A percentile compares a stretch with the other conserved stretches of the same genome.
phyloP scores from a whole-genome alignment of 139 green algal genomes.

The Nannochloris sp. region DNA sequence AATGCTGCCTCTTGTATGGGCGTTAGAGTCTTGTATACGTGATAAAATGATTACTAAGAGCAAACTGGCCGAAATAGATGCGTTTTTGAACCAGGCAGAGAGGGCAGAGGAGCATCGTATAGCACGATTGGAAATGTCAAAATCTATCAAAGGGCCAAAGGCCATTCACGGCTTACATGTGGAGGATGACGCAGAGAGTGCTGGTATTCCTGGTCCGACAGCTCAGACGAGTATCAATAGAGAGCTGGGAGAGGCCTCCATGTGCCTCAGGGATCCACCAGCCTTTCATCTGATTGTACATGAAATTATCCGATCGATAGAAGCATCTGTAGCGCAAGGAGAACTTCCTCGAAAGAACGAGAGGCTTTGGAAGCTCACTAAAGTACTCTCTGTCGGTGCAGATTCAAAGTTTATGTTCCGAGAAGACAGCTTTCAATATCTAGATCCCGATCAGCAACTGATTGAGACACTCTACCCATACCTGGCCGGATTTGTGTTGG shows the following conservation, averaged over 20 bases:
- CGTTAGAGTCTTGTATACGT: slow-evolving; percentile 50
- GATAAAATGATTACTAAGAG: slow-evolving; percentile 33
- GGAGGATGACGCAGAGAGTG: slow-evolving; percentile 27
- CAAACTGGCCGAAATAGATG: slow-evolving; percentile 42
- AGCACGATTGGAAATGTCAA: slow-evolving; percentile 2
- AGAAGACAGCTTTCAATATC: slow-evolving; percentile 22
- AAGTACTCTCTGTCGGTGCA: slow-evolving; percentile 46
- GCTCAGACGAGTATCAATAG: background rate
- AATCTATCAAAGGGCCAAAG: background rate
- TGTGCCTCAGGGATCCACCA: slow-evolving; percentile 64
- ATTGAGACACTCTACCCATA: slow-evolving; percentile 39
- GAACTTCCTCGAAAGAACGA: slow-evolving; percentile 32
- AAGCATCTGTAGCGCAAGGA: slow-evolving; percentile 25
- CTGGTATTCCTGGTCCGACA: slow-evolving; percentile 14
- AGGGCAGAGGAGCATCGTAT: background rate
- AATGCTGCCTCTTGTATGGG: slow-evolving; percentile 58
- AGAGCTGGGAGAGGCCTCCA: slow-evolving; percentile 54
- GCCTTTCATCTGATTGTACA: slow-evolving; percentile 58
- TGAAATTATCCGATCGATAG: slow-evolving; percentile 35
- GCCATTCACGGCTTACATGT: background rate
- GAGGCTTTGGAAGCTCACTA: slow-evolving; percentile 47
- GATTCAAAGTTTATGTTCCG: slow-evolving; percentile 22
- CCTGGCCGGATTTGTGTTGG: slow-evolving; percentile 32
- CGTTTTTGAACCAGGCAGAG: slow-evolving; percentile 25
- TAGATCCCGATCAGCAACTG: slow-evolving; percentile 20